Evolutionary conservation across 2,329 filamentous ascomycete genomes (phyloP), one percentile per base, ranked within the genome.

Genomic region (Xylariales sp.): DNA sequence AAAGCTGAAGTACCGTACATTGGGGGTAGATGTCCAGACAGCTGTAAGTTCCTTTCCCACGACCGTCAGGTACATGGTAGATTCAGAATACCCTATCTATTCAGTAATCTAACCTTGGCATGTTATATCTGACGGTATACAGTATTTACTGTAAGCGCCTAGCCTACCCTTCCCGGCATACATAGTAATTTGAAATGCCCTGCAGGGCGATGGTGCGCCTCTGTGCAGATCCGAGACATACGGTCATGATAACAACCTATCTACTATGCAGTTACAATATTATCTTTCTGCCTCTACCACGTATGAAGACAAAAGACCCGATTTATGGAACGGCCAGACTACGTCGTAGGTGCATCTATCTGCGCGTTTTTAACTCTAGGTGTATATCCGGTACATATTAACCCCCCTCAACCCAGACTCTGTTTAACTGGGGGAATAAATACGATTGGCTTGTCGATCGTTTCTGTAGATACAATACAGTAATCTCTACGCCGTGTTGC

Each of bases 171-270:
- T 23, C n/a, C 14, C 8, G 39, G 14, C 39, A 14, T 53, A 18
- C 46, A 66, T 36, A 39, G 5, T 23, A 57, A 66, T 66, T 66
- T 66, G 64, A 62, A 66, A 66, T 66, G 43, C 9, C n/a, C 36
- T 66, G 64, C 64, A 53, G 58, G 6, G 52, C 41, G 30, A 57
- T 16, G 46, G 9, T 32, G 39, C 50, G 16, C 7, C n/a, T 52
- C 10, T 34, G 41, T 56, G 57, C 52, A 45, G 9, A 18, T 46
- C 50, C 30, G 14, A 46, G 36, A 12, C 46, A 62, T 39, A 39
- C 36, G 41, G 41, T 46, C 7, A 57, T 61, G n/a, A 56, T 56
- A 46, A 34, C 18, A 28, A 48, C 12, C 48, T 18, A 39, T 8
- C 30, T 7, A n/a, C n/a, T 10, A 18, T 4, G 7, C 52, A 39